Base-by-base conservation (phyloP, 192 early-diverging fungal genomes). In the Gigaspora rosea region DNA sequence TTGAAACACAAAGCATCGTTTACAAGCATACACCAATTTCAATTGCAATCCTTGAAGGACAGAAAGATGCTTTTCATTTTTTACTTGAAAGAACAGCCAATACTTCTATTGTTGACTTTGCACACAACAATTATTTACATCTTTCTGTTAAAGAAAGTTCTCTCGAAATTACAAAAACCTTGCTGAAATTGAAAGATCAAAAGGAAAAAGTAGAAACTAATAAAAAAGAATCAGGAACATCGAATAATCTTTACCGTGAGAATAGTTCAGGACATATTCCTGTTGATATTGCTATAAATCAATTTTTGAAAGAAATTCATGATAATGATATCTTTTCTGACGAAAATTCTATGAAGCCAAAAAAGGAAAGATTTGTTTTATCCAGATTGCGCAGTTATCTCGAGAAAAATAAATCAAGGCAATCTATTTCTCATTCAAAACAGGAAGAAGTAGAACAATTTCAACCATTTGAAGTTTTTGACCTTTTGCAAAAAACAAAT, bases 41-140 rank as follows among this genome's bases (percentile, higher is more conserved):
- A 32, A 56, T 56, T 16, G 49, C 70, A 9, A 71, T 71, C 32
- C 49, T 71, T 1, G 16, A 54, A 54, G 18, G 2, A 12, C 11
- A 0, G 6, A 36, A 56, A 56, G 27, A 54, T 16, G 18, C 51
- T 18, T 18, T 54, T 33, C 12, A 56, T 35, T 32, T 71, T 56
- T 27, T 71, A 1, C 70, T 56, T 33, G 13, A 50, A 22, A 16
- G 6, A 18, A 71, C 70, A 4, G 10, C 18, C 16, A 71, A 71
- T 71, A 36, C 54, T 33, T 71, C 32, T 32, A 18, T 51, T 33
- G 52, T 56, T 71, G 70, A 71, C 54, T 71, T 71, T 18, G 20
- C 52, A 32, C n/a, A 35, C 33, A 50, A 71, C 54, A 20, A 22
- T 6, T 71, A 71, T 71, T 32, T 71, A 20, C 70, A 71, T 56